Base-by-base conservation (phyloP, 441 rosid species). In the Eruca vesicaria region DNA sequence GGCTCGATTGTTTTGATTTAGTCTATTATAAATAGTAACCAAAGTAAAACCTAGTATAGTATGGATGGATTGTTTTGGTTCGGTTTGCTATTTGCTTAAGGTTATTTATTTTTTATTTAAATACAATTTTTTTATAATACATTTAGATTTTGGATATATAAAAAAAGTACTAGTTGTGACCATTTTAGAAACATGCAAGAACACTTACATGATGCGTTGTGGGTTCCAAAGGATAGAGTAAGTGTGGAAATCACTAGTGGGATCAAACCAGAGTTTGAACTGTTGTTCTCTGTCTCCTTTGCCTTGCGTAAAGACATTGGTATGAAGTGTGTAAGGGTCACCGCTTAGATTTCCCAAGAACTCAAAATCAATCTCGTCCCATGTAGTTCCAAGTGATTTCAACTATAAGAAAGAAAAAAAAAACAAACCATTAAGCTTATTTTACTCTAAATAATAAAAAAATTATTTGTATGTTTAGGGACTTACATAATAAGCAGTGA, bases 211-310 rank as follows among this genome's bases (percentile, higher is more conserved):
- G 64, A 90, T 80, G 63, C 72, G 59, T 12, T 82, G 77, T 29
- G 95, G 90, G 76, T 90, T 90, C 96, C 96, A 88, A 14, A 85
- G 84, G 56, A 90, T 84, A 16, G 91, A 79, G 53, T 90, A 88
- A 31, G 88, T 84, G 80, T 90, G 93, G 57, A 82, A 90, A 73
- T 80, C 88, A 43, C 80, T 33, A 41, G 89, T 82, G 2, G 93
- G 92, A 53, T 87, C 93, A 36, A 90, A 90, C 93, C 96, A 87
- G 63, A 85, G 93, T 71, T 83, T 69, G 72, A 88, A 90, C 16
- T 90, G 96, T 70, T 86, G 93, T 45, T 90, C 93, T 75, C 80
- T 84, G 73, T 84, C 82, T 19, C 96, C 96, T 55, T 84, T 85
- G n/a, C 89, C 95, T 78, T 82, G 83, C 26, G 81, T 79, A 41